Conservation (phyloP, 805 yeast species). For the Crinitomyces ghanaensis region DNA sequence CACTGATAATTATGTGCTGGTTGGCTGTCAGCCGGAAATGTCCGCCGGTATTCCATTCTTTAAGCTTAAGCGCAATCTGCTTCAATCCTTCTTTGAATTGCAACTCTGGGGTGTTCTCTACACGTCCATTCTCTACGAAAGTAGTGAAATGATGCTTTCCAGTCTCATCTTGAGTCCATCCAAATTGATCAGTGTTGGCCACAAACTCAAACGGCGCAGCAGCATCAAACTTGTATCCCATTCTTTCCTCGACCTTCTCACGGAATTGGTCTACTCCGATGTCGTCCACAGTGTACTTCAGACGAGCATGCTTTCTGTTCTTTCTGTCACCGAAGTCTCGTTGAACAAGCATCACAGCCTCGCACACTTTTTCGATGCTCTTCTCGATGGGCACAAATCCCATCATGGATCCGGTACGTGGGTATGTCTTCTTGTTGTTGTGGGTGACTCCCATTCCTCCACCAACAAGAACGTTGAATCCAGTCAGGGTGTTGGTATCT, state of each 20-base stretch:
- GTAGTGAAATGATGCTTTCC: constrained; percentile 86
- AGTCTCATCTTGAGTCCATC: constrained; percentile 74
- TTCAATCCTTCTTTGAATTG: constrained; percentile 83
- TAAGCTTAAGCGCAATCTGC: constrained; percentile 62
- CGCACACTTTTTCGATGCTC: constrained; percentile 68
- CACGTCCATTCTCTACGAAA: constrained; percentile 92
- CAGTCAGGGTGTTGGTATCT: constrained; percentile 52
- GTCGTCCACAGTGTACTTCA: constrained; percentile 93
- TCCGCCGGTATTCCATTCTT: constrained; percentile 46
- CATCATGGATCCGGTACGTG: constrained; percentile 81
- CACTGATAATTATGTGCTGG: constrained; percentile 77
- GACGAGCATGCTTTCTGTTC: constrained; percentile 94
- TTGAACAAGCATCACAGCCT: constrained; percentile 86
- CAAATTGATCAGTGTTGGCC: constrained; percentile 83
- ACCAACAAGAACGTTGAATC: constrained; percentile 85
- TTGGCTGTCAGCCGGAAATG: constrained; percentile 94
- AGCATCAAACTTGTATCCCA: constrained; percentile 65
- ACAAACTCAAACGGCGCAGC: constrained; percentile 66
- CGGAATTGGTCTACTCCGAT: constrained; percentile 81
- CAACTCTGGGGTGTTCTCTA: constrained; percentile 80
- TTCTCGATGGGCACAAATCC: constrained; percentile 65
- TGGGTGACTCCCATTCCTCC: constrained; percentile 99
- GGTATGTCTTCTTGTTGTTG: constrained; percentile 92
- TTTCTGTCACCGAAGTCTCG: constrained; percentile 91
- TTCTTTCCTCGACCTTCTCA: constrained; percentile 66